These are phyloP conservation scores for Gyromitra esculenta DNA, from an alignment of 2,329 filamentous ascomycete genomes.

Conservation along the genomic window DNA sequence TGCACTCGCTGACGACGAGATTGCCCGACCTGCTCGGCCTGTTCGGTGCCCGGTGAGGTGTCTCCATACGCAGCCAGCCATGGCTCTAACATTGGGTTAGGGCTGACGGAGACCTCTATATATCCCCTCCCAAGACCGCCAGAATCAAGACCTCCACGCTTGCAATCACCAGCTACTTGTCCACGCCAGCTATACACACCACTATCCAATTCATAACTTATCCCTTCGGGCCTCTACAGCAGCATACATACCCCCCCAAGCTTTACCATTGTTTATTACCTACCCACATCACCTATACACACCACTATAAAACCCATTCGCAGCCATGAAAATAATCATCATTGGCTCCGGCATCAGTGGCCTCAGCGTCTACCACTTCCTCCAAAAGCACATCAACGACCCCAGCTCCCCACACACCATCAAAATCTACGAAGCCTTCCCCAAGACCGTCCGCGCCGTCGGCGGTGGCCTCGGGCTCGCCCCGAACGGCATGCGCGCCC, in stretches of 20 bases:
- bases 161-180: not conserved
- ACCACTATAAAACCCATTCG: not conserved
- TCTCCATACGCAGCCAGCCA: no score
- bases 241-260: no score
- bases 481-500: constrained; percentile 58
- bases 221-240: not conserved
- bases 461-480: constrained; percentile 58
- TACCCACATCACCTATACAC: no score
- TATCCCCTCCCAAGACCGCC: not conserved
- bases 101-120: not conserved
- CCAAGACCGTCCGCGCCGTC: constrained; percentile 54
- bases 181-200: not conserved
- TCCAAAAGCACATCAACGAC: constrained; percentile 57
- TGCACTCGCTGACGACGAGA: no score
- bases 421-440: constrained; percentile 58
- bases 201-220: not conserved
- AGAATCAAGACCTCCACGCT: not conserved
- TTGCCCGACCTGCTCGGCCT: not conserved
- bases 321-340: constrained; percentile 58
- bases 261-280: no score
- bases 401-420: constrained; percentile 44
- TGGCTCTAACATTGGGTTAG: no score
- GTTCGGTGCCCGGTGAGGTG: no score
- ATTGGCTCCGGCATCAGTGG: constrained; percentile 57
- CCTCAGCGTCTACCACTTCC: constrained; percentile 57